Evolutionary conservation across 192 early-diverging fungal species (phyloP).

Genomic region (Powellomyces hirtus): DNA sequence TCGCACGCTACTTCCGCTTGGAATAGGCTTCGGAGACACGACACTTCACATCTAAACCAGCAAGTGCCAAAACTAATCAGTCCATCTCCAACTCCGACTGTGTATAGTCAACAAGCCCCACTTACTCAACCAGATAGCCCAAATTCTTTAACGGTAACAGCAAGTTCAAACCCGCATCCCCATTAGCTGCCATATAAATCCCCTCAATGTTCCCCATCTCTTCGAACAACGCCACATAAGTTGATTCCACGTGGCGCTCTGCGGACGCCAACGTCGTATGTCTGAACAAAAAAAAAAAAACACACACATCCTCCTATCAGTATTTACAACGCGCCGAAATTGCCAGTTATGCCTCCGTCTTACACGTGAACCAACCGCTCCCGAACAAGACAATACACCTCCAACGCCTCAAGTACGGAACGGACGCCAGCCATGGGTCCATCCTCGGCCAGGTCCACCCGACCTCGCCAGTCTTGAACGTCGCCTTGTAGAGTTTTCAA

Average conservation of each 20-base stretch:
- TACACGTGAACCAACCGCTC: not conserved
- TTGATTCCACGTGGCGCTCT: not conserved
- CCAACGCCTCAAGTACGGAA: not conserved
- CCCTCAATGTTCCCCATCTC: not conserved
- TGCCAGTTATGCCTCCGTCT: not conserved
- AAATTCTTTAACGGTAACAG: too few relatives aligned
- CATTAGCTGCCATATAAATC: not conserved
- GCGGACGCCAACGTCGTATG: not conserved
- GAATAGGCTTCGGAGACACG: not conserved
- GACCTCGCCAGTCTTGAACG: not conserved
- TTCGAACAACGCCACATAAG: not conserved
- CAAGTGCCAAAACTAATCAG: too few relatives aligned
- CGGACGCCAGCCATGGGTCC: not conserved
- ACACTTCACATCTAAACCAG: conserved; percentile 7
- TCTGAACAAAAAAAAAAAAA: not conserved
- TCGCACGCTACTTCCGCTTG: not conserved
- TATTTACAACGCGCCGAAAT: not conserved
- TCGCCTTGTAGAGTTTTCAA: not conserved
- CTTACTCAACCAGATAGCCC: too few relatives aligned
- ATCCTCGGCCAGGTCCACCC: not conserved
- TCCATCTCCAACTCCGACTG: too few relatives aligned
- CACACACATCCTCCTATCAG: not conserved
- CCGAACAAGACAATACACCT: not conserved
- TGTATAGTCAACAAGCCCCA: too few relatives aligned
- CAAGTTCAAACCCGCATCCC: too few relatives aligned